A percentile compares a stretch with the other conserved stretches of the same genome.
These are phyloP conservation scores for Globisporangium parvum DNA, from an alignment of 352 stramenopile species.

Conservation along the genomic window DNA sequence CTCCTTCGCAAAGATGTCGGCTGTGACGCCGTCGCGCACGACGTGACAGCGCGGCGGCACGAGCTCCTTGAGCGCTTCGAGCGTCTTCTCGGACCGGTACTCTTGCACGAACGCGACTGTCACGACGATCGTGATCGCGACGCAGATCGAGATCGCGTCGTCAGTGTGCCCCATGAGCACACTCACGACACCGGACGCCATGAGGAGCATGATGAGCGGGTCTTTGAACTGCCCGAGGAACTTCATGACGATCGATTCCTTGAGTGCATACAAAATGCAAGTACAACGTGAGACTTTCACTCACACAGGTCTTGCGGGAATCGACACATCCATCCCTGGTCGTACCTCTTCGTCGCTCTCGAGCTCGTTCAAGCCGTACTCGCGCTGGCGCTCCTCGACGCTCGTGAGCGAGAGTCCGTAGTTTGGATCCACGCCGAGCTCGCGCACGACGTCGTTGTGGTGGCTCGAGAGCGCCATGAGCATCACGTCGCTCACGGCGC, in stretches of 20 bases:
- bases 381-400: conserved; percentile 53
- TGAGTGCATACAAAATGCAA: neutral
- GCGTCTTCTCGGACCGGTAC: conserved; percentile 82
- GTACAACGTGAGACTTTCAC: too few species aligned
- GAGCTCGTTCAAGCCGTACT: conserved; percentile 72
- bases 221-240: conserved; percentile 96
- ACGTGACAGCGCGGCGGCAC: conserved; percentile 70
- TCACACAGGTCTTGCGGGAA: too few species aligned
- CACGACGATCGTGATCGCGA: conserved; percentile 96
- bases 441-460: conserved; percentile 53
- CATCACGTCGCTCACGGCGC: neutral
- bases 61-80: conserved; percentile 79
- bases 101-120: conserved; percentile 94
- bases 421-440: conserved; percentile 60
- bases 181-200: conserved; percentile 89
- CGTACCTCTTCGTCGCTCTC: conserved; percentile 50
- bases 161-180: conserved; percentile 91
- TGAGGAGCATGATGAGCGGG: conserved; percentile 94
- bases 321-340: neutral
- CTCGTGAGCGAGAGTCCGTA: conserved; percentile 51
- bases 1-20: conserved; percentile 70
- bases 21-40: conserved; percentile 41
- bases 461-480: conserved; percentile 28
- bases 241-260: conserved; percentile 85
- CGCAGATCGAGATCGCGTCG: conserved; percentile 93